These are phyloP conservation scores for Inga oerstediana DNA, from an alignment of 306 rosid genomes.

Conservation along the genomic window DNA sequence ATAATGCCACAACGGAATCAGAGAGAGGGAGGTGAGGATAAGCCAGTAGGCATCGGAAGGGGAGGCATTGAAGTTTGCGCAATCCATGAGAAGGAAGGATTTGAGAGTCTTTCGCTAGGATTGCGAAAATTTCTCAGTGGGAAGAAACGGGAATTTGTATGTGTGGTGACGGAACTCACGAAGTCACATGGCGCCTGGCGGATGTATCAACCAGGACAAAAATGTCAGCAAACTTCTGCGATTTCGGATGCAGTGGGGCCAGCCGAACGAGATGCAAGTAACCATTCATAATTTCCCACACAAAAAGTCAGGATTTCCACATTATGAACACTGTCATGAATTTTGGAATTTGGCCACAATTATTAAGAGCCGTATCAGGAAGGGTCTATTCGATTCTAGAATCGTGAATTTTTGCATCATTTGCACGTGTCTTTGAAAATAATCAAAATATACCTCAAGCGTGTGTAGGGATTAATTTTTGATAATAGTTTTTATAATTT, in stretches of 20 bases:
- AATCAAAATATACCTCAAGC: too few relatives aligned
- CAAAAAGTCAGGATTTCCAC: background rate
- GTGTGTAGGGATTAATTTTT: too few relatives aligned
- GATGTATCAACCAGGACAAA: background rate
- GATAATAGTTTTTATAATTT: too few relatives aligned
- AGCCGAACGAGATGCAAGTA: background rate
- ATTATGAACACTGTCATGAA: background rate
- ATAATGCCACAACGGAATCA: constrained; percentile 63
- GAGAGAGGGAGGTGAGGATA: constrained; percentile 45
- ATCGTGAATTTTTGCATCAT: too few relatives aligned
- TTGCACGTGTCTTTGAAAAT: too few relatives aligned
- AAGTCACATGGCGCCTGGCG: background rate
- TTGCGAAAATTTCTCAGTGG: background rate
- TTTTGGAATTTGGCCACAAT: too few relatives aligned
- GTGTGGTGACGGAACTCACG: background rate
- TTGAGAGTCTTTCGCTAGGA: background rate
- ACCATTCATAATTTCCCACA: background rate
- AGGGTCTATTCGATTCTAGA: too few relatives aligned
- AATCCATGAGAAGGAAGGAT: constrained; percentile 30
- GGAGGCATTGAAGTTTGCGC: background rate
- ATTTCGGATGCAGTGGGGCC: background rate
- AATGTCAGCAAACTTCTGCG: background rate
- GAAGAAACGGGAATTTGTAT: background rate
- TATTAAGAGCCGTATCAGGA: too few relatives aligned
- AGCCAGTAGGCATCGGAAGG: constrained; percentile 42